phyloP scores from a whole-genome alignment of 805 yeast species.

The Zygosaccharomyces rouxii region DNA sequence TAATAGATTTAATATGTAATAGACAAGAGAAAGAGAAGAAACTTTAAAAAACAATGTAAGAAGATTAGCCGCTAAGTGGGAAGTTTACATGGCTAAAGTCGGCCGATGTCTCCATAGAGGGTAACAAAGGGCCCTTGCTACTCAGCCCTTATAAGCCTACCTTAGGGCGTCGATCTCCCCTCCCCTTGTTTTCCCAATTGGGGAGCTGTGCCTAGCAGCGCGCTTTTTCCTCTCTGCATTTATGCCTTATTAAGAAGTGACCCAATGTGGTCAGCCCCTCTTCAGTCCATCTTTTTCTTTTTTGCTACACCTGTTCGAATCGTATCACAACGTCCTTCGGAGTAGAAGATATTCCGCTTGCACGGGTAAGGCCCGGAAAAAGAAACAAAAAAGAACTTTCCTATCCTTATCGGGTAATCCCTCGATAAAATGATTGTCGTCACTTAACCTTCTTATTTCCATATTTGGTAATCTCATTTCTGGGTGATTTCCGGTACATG shows the following conservation, averaged over 20 bases:
- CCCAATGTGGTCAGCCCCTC: neutral
- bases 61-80: neutral
- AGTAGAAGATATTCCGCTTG: neutral
- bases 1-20: constrained; percentile 7
- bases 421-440: constrained; percentile 2
- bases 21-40: neutral
- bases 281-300: neutral
- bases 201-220: neutral
- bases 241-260: neutral
- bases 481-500: constrained; percentile 5
- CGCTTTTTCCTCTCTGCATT: neutral
- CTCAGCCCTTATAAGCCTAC: neutral
- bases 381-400: neutral
- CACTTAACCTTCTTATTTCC: neutral
- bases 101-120: too few relatives aligned
- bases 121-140: neutral
- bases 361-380: neutral
- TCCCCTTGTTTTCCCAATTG: neutral
- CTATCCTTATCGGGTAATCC: neutral
- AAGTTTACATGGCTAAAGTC: neutral
- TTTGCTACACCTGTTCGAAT: neutral
- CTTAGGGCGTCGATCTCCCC: neutral
- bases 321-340: neutral
- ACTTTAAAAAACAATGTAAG: neutral
- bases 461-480: neutral